phyloP scores from a whole-genome alignment of 371 early-diverging fungal species.

The Phascolomyces articulosus region DNA sequence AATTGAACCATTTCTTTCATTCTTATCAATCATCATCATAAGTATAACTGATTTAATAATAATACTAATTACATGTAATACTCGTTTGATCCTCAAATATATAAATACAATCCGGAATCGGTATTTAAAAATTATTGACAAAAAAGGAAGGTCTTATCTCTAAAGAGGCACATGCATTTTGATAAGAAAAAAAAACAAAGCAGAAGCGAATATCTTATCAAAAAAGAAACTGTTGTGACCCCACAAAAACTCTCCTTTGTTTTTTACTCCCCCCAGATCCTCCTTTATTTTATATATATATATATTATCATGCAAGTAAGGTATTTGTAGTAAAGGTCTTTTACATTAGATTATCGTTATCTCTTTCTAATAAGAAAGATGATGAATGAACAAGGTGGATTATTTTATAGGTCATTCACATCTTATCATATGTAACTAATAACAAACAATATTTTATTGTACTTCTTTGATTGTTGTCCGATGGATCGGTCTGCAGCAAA shows the following conservation, averaged over 20 bases:
- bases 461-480: not conserved
- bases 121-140: not conserved
- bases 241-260: not conserved
- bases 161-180: not conserved
- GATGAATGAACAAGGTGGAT: not conserved
- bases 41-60: too few relatives aligned
- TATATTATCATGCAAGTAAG: too few relatives aligned
- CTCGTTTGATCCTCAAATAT: not conserved
- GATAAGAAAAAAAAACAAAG: not conserved
- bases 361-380: too few relatives aligned
- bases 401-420: not conserved
- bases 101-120: not conserved
- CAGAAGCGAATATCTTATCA: not conserved
- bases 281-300: too few relatives aligned
- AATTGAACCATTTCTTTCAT: not conserved
- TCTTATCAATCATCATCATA: too few relatives aligned
- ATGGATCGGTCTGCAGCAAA: not conserved
- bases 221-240: not conserved
- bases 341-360: constrained; percentile 2
- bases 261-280: too few relatives aligned
- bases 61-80: too few relatives aligned
- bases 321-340: not conserved
- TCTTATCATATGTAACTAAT: not conserved
- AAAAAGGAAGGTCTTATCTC: not conserved
- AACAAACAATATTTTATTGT: not conserved